Evolutionary conservation across 352 stramenopile species (phyloP), one percentile per base, ranked within the genome.

Genomic region (Phytophthora litchii): DNA sequence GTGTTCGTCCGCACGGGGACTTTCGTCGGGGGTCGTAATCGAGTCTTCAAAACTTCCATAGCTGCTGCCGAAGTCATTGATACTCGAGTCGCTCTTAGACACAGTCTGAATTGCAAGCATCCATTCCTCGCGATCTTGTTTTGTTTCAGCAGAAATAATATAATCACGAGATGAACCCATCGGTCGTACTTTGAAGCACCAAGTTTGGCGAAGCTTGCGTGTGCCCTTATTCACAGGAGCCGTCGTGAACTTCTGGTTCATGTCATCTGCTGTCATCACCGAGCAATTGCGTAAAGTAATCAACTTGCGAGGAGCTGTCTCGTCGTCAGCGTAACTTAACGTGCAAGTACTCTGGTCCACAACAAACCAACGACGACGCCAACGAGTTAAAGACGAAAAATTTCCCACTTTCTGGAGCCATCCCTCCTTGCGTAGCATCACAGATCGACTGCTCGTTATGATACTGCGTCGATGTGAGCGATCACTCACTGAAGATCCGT

Each of bases 111-210:
- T 92, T 1, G 86, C 86, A 25, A 92, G 70, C 86, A 95, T 94
- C 86, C 86, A 95, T 55, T 93, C 86, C 51, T 95, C 86, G n/a
- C 86, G 86, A 50, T 92, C 83, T 72, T 95, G 86, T 65, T 95
- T 95, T 1, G 86, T 95, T 41, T 92, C 83, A 9, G 86, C 84
- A 38, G 72, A 82, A 62, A 95, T 92, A 55, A 92, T 86, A 57
- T 92, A 95, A 32, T 93, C 83, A 35, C 83, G 79, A 17, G 77
- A 88, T 43, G 82, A 92, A 47, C 84, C 89, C 53, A 81, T 76
- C 4, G 82, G 80, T 3, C 76, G 74, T 25, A 95, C 80, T 47
- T 95, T 95, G 53, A 95, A 95, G 54, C 86, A 93, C 70, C 74
- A 95, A 16, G 84, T 95, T 45, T 94, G 83, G 13, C 81, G 75